Conservation (phyloP, 1,284 basidiomycete species). For the Malassezia nana region DNA sequence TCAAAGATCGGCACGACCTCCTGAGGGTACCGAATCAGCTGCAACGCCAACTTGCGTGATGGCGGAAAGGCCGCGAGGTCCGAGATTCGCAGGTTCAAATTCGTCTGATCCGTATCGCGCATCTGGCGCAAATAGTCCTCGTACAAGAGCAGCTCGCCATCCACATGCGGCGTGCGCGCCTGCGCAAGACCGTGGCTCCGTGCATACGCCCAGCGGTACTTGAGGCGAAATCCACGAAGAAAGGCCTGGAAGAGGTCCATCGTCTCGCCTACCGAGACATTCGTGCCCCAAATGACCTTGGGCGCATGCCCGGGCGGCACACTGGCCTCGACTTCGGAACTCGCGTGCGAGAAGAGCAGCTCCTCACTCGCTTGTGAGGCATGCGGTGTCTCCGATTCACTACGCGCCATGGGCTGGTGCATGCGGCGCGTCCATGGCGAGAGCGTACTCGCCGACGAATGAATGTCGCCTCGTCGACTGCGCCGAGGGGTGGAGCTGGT, state of each 20-base stretch:
- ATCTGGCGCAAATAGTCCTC: constrained; percentile 73
- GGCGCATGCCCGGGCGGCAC: constrained; percentile 55
- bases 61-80: constrained; percentile 84
- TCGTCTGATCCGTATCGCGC: constrained; percentile 73
- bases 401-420: constrained; percentile 45
- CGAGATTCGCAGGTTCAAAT: constrained; percentile 78
- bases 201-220: constrained; percentile 72
- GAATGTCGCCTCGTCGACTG: constrained; percentile 41
- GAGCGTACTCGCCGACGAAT: constrained; percentile 29
- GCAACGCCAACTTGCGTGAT: constrained; percentile 60
- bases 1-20: constrained; percentile 96
- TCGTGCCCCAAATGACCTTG: constrained; percentile 90
- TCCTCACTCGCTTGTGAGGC: constrained; percentile 71
- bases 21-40: constrained; percentile 78
- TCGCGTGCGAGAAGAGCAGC: constrained; percentile 35
- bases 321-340: constrained; percentile 16
- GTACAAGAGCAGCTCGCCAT: constrained; percentile 55
- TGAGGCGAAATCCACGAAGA: constrained; percentile 80
- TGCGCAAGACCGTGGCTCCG: constrained; percentile 55
- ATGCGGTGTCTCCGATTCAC: constrained; percentile 67
- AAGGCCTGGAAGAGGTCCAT: constrained; percentile 86
- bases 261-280: constrained; percentile 75
- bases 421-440: constrained; percentile 23
- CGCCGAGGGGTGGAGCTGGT: constrained; percentile 34
- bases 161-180: constrained; percentile 22